phyloP scores from a whole-genome alignment of 129 eudicot species.

The Flaveria sonorensis region DNA sequence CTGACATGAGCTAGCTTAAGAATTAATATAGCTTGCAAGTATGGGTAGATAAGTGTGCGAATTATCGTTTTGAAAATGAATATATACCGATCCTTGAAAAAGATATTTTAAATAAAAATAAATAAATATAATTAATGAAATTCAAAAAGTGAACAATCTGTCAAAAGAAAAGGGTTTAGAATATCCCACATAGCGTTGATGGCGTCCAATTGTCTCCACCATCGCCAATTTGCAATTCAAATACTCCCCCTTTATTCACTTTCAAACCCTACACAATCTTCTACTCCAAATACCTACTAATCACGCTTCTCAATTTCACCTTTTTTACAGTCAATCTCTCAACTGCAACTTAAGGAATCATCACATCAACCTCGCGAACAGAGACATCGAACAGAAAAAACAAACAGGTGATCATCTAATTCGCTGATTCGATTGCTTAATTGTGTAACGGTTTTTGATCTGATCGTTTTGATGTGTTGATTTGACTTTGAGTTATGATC shows the following conservation, averaged over 20 bases:
- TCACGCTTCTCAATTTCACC: conserved; percentile 21
- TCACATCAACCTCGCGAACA: background rate
- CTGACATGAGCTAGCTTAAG: too few relatives aligned
- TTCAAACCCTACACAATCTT: conserved; percentile 23
- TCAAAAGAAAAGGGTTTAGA: conserved; percentile 27
- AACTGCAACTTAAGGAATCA: conserved; percentile 17
- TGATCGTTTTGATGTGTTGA: background rate
- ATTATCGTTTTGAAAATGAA: too few relatives aligned
- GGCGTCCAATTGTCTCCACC: conserved; percentile 29
- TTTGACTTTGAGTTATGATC: conserved; percentile 6
- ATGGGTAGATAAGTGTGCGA: too few relatives aligned
- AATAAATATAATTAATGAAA: background rate
- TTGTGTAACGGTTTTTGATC: background rate
- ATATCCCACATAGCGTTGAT: conserved; percentile 32
- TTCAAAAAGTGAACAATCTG: conserved; percentile 28
- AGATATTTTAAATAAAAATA: background rate
- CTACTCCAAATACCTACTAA: conserved; percentile 10
- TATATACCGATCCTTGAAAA: too few relatives aligned
- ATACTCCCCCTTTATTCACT: conserved; percentile 21
- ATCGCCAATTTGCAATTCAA: conserved; percentile 26
- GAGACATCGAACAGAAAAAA: conserved; percentile 2
- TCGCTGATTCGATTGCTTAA: conserved; percentile 1
- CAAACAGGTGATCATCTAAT: conserved; percentile 7
- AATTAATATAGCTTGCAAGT: too few relatives aligned
- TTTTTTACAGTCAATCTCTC: background rate